Percentiles rank a stretch among this genome's conserved stretches.
Conservation (phyloP, 2,329 filamentous ascomycete genomes). For the Fusarium sp. region DNA sequence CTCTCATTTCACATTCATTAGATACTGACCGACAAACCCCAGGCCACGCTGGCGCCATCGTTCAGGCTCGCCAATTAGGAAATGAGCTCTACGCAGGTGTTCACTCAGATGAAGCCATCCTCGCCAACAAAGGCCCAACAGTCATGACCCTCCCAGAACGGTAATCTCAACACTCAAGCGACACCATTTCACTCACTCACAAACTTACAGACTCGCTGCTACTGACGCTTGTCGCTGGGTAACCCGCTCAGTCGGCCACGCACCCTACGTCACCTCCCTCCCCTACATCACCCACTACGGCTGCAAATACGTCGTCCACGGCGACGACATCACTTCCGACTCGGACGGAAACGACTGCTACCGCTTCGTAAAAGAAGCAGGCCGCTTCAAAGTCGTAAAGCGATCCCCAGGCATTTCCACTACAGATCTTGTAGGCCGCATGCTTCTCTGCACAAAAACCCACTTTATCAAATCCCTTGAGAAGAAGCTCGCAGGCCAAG, state of each 20-base stretch:
- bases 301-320: conserved; percentile 95
- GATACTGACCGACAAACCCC: background rate
- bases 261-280: conserved; percentile 93
- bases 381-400: conserved; percentile 96
- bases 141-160: conserved; percentile 96
- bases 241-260: conserved; percentile 82
- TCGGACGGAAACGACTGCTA: conserved; percentile 96
- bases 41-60: conserved; percentile 96
- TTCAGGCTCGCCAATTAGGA: conserved; percentile 93
- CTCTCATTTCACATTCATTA: fast-evolving
- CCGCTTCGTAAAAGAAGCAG: conserved; percentile 93
- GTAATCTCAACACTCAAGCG: conserved; percentile 52
- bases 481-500: conserved; percentile 73
- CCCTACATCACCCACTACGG: conserved; percentile 96
- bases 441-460: conserved; percentile 93
- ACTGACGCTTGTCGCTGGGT: conserved; percentile 97
- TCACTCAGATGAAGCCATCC: conserved; percentile 94
- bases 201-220: conserved; percentile 67
- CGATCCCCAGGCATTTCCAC: conserved; percentile 96
- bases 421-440: conserved; percentile 96
- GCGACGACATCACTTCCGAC: conserved; percentile 97
- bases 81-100: conserved; percentile 90
- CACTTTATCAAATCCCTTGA: conserved; percentile 91
- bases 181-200: background rate
- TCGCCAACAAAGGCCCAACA: conserved; percentile 96